Percentiles rank a stretch among this genome's conserved stretches.
Conservation (phyloP, 805 yeast species). For the Kazachstania viticola region DNA sequence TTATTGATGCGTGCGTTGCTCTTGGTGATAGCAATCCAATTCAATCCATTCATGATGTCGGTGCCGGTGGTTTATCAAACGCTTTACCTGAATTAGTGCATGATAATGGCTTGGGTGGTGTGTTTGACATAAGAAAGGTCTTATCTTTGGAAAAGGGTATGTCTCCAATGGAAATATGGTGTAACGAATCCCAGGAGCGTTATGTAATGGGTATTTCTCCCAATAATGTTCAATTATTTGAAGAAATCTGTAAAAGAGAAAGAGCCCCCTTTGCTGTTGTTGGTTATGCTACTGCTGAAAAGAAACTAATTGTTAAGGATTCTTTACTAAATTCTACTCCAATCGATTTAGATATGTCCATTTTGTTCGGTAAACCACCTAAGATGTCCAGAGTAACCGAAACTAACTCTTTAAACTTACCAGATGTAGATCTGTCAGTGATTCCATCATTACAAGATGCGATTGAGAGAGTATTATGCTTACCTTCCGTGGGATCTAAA, state of each 20-base stretch:
- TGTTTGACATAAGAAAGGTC: conserved; percentile 80
- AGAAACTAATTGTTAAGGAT: conserved; percentile 73
- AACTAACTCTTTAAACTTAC: conserved; percentile 46
- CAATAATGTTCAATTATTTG: conserved; percentile 58
- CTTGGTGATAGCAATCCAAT: conserved; percentile 70
- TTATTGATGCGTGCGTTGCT: conserved; percentile 86
- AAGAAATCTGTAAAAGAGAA: conserved; percentile 81
- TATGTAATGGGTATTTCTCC: conserved; percentile 88
- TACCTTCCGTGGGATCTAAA: conserved; percentile 94
- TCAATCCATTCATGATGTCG: conserved; percentile 95
- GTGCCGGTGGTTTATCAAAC: conserved; percentile 97
- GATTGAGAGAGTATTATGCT: conserved; percentile 65
- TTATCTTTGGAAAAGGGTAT: conserved; percentile 90
- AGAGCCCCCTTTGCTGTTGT: conserved; percentile 94
- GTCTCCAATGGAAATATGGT: conserved; percentile 99
- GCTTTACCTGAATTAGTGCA: conserved; percentile 97
- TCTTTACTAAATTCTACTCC: conserved; percentile 69
- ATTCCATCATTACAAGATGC: conserved; percentile 47
- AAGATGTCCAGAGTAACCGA: conserved; percentile 72
- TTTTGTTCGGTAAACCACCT: conserved; percentile 94
- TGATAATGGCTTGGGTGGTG: conserved; percentile 92
- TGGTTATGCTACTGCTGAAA: conserved; percentile 84
- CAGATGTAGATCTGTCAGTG: conserved; percentile 26
- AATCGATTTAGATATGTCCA: conserved; percentile 90
- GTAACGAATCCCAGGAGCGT: conserved; percentile 98